Evolutionary conservation across 345 rosid genomes (phyloP).

Genomic region (Corymbia maculata): DNA sequence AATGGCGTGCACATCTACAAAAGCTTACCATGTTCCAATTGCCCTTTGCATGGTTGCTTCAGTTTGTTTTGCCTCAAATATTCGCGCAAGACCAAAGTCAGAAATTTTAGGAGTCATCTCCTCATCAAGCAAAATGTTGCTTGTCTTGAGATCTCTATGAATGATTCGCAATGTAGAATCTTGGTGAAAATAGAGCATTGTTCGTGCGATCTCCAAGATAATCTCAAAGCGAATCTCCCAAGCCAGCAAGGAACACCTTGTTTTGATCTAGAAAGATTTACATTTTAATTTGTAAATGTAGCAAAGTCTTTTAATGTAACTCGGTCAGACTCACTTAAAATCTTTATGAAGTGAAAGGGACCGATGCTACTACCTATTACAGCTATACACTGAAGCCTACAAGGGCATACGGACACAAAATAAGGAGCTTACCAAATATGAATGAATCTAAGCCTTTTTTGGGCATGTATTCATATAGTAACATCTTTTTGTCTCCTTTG

Average conservation of each 20-base stretch:
- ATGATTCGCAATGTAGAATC: constrained; percentile 64
- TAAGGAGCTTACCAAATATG: too few relatives aligned
- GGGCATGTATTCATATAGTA: constrained; percentile 48
- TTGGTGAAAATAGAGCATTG: constrained; percentile 60
- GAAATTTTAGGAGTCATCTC: constrained; percentile 72
- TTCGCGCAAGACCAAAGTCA: constrained; percentile 64
- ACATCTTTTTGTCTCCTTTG: constrained; percentile 31
- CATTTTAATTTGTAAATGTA: not conserved
- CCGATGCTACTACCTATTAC: rapidly evolving
- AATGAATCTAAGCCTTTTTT: constrained; percentile 43
- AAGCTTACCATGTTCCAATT: constrained; percentile 66
- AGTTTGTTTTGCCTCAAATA: constrained; percentile 43
- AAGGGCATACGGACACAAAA: not conserved
- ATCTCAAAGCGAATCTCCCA: constrained; percentile 41
- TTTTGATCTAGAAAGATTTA: constrained; percentile 9
- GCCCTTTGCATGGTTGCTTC: constrained; percentile 43
- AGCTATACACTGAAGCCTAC: constrained; percentile 4
- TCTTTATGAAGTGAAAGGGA: not conserved
- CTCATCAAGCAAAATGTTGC: constrained; percentile 53
- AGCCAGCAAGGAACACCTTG: constrained; percentile 9
- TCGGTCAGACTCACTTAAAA: not conserved
- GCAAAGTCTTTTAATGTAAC: not conserved
- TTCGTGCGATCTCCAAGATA: constrained; percentile 62
- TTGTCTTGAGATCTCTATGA: constrained; percentile 60
- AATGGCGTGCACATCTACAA: too few relatives aligned